A percentile compares a stretch with the other conserved stretches of the same genome.
Evolutionary conservation across 768 basidiomycete genomes (phyloP).

Genomic region (Tricholoma matsutake): DNA sequence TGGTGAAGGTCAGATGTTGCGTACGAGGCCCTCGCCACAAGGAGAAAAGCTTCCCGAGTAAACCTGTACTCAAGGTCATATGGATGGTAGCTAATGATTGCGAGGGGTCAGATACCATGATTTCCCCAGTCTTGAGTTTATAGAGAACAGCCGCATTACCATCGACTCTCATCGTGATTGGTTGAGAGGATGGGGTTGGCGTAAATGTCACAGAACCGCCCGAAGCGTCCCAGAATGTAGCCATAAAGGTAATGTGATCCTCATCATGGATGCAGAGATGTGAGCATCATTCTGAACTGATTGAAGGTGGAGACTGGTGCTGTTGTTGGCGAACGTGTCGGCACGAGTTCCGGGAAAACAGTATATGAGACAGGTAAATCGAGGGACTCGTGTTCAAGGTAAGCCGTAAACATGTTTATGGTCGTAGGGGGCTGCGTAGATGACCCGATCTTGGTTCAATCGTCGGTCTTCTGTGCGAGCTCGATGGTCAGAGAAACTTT

Average conservation of each 20-base stretch:
- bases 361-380: conserved; percentile 33
- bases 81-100: conserved; percentile 42
- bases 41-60: no score
- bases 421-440: conserved; percentile 52
- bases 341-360: conserved; percentile 38
- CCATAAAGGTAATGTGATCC: conserved; percentile 30
- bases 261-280: conserved; percentile 42
- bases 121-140: conserved; percentile 33
- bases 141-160: conserved; percentile 47
- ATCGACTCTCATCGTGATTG: conserved; percentile 34
- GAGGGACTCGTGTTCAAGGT: conserved; percentile 29
- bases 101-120: conserved; percentile 67
- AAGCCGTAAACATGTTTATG: conserved; percentile 49
- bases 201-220: conserved; percentile 34
- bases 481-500: conserved; percentile 41
- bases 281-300: conserved; percentile 32
- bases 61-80: conserved; percentile 34
- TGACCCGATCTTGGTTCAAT: conserved; percentile 63
- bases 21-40: conserved; percentile 20
- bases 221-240: conserved; percentile 44
- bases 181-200: conserved; percentile 17
- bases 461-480: conserved; percentile 45
- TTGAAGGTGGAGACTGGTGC: conserved; percentile 14
- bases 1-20: conserved; percentile 31
- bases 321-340: conserved; percentile 26